Base-by-base conservation (phyloP, 805 yeast genomes). In the Myxozyma udenii region DNA sequence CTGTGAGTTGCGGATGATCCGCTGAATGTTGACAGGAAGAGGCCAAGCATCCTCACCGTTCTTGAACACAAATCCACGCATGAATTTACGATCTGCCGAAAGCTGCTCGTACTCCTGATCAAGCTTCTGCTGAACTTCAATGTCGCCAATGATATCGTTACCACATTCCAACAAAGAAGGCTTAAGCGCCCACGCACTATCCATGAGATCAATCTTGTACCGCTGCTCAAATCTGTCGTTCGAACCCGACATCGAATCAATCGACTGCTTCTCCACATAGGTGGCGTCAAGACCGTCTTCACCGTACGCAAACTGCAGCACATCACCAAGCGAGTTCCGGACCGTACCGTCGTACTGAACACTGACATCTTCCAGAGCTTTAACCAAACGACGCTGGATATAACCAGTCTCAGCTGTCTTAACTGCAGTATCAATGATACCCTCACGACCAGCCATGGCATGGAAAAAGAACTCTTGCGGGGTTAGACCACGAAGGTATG, bases 401-500 rank as follows among this genome's bases (percentile, higher is more conserved):
- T 91, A 91, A 74, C 98, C 98, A 24, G 98, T 90, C 73, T 91
- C 98, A 2, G 99, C 98, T 38, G 99, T 93, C 71, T 93, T 93
- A 44, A 93, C 99, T 14, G 99, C 99, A 49, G 99, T 93, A 78
- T 93, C 99, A 74, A 93, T 93, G 66, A 93, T 80, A 75, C 99
- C 99, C 77, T 93, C 99, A 77, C 99, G 85, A 73, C 99, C 99
- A 50, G 99, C 98, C 98, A 93, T 93, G 77, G 98, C 93, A 70
- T 93, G 99, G 84, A 93, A 93, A 70, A 93, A 90, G 71, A 93
- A 93, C 71, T 93, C 99, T 71, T 93, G 98, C 30, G 99, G 98
- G 4, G 98, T 90, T 65, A 93, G 78, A 35, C 99, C 99, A 76
- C 98, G 83, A 67, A 91, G 77, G 67, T 93, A 93, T 12, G 98